A percentile compares a stretch with the other conserved stretches of the same genome.
These are phyloP conservation scores for Mimosa pudica DNA, from an alignment of 306 rosid genomes.

Conservation along the genomic window DNA sequence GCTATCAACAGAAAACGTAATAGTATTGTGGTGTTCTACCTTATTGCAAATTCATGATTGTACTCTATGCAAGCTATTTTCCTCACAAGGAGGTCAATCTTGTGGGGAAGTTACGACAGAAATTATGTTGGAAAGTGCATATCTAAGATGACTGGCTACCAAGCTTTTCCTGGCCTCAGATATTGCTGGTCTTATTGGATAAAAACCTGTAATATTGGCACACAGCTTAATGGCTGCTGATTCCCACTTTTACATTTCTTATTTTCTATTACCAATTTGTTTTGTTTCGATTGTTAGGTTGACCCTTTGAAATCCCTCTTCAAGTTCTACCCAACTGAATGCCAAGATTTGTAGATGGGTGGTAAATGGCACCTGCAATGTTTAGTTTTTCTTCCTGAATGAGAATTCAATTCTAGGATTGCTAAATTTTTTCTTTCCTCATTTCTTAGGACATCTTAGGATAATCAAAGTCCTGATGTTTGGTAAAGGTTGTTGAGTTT, in stretches of 20 bases:
- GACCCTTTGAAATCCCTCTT: not conserved
- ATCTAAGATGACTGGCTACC: not conserved
- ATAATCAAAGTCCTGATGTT: slow-evolving; percentile 24
- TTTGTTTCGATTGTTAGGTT: not conserved
- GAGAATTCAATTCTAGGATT: slow-evolving; percentile 6
- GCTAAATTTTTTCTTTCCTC: not conserved
- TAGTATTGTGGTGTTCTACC: slow-evolving; percentile 27
- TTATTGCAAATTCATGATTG: slow-evolving; percentile 15
- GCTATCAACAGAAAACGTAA: not conserved
- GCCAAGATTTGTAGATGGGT: not conserved
- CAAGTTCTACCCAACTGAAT: not conserved
- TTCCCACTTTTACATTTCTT: not conserved
- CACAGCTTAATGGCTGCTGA: slow-evolving; percentile 13
- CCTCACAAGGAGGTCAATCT: not conserved
- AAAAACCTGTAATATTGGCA: not conserved
- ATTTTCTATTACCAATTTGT: not conserved
- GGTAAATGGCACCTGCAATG: not conserved
- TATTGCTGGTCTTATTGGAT: not conserved
- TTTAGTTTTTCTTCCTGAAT: not conserved
- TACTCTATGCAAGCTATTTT: slow-evolving; percentile 14
- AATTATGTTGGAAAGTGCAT: not conserved
- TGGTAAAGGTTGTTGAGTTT: slow-evolving; percentile 19
- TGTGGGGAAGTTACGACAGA: not conserved
- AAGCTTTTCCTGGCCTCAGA: slow-evolving; percentile 19
- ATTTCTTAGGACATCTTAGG: slow-evolving; percentile 17